Evolutionary conservation across 176 grass and related monocot genomes (phyloP).

Genomic region (Carex scoparia): DNA sequence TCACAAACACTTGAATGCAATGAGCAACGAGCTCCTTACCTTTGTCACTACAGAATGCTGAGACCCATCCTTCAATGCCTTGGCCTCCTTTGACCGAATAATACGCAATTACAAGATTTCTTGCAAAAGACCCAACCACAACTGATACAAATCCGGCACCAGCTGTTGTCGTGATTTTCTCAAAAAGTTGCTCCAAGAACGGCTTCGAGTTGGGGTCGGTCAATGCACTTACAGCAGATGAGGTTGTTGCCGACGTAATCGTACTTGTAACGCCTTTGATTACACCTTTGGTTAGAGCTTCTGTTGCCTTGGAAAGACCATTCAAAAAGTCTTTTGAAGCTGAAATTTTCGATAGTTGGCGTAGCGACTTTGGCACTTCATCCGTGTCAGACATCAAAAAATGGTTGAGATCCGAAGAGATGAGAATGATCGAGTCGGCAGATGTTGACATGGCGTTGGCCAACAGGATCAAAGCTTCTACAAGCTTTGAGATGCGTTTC

Average conservation of each 20-base stretch:
- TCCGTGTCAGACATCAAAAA: conserved; percentile 73
- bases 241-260: conserved; percentile 24
- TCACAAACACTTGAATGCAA: conserved; percentile 64
- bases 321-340: conserved; percentile 29
- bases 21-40: conserved; percentile 60
- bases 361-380: conserved; percentile 49
- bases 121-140: conserved; percentile 61
- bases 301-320: conserved; percentile 17
- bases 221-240: neutral
- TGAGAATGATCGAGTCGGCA: conserved; percentile 33
- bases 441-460: conserved; percentile 20
- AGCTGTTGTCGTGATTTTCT: conserved; percentile 53
- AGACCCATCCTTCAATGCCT: conserved; percentile 36
- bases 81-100: conserved; percentile 24
- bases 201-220: conserved; percentile 20
- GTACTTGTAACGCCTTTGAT: conserved; percentile 29
- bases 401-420: conserved; percentile 50
- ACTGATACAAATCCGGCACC: conserved; percentile 64
- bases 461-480: conserved; percentile 45
- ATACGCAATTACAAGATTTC: conserved; percentile 44
- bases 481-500: conserved; percentile 15
- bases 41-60: conserved; percentile 44
- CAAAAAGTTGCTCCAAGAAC: conserved; percentile 54
- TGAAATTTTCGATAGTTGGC: conserved; percentile 77
- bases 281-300: conserved; percentile 27